Percentiles rank a stretch among this genome's conserved stretches.
These are phyloP conservation scores for Rhizopus sp. DNA, from an alignment of 371 early-diverging fungal genomes.

Conservation along the genomic window DNA sequence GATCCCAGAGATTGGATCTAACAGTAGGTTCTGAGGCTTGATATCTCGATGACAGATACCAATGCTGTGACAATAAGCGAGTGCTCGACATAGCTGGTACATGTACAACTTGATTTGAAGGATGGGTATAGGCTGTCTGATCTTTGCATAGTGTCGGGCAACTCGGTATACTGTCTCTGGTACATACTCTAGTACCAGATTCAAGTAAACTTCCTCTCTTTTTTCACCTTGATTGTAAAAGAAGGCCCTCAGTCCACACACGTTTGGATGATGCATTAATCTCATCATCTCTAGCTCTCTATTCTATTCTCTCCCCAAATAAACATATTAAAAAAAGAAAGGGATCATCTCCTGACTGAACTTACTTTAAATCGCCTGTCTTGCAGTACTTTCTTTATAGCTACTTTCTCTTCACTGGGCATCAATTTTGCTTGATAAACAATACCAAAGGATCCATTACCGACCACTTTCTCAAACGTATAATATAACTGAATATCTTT, in stretches of 20 bases:
- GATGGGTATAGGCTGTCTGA: slow-evolving; percentile 90
- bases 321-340: not conserved
- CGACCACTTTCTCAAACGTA: slow-evolving; percentile 86
- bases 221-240: slow-evolving; percentile 74
- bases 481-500: slow-evolving; percentile 84
- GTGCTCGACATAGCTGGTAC: slow-evolving; percentile 94
- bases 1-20: slow-evolving; percentile 85
- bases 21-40: slow-evolving; percentile 98
- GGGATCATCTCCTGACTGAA: not conserved
- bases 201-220: slow-evolving; percentile 81
- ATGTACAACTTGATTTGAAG: slow-evolving; percentile 92
- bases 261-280: slow-evolving; percentile 76
- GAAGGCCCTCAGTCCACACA: slow-evolving; percentile 72
- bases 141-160: slow-evolving; percentile 76
- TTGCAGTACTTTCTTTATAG: slow-evolving; percentile 95
- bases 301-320: slow-evolving; percentile 49
- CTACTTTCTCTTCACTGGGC: slow-evolving; percentile 74
- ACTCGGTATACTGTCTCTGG: slow-evolving; percentile 87
- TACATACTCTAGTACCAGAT: slow-evolving; percentile 80
- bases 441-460: slow-evolving; percentile 96
- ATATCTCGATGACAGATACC: slow-evolving; percentile 95
- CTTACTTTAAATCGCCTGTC: slow-evolving; percentile 92
- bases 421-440: slow-evolving; percentile 92
- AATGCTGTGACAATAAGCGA: slow-evolving; percentile 93
- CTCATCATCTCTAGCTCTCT: slow-evolving; percentile 89